Evolutionary conservation across 1,139 yeast species (phyloP), one percentile per base, ranked within the genome.

Genomic region (Candida sp.): DNA sequence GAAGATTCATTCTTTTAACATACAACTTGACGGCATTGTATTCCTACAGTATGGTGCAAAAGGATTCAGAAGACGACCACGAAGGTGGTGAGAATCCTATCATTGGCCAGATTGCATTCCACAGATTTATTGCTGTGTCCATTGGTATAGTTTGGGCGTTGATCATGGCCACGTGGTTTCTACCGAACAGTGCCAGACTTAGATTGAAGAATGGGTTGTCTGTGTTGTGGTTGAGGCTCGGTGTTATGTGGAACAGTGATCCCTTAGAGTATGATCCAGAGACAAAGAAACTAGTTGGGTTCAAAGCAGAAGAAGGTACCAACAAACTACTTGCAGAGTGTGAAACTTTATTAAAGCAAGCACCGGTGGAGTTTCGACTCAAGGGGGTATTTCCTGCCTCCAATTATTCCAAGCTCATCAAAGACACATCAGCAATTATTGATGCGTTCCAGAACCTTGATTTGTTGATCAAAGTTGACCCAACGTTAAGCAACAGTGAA

Each of bases 91-190:
- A 77, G n/a, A 68, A 74, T 48, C 96, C 92, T 2, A 77, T 86
- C 27, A 83, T 89, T 37, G 79, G 75, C n/a, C 91, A 88, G 57
- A 87, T 90, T 65, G 96, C 96, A 0, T 78, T 86, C 62, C 96
- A 90, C 63, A 74, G 97, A 49, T 86, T 88, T 59, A 69, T 86
- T 3, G 84, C 94, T 0, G 96, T 90, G 2, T 75, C 86, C 5
- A 70, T 83, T 32, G 97, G 96, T 25, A 85, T 89, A 2, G 54
- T 86, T 0, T 90, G 96, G 93, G 96, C 96, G 0, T 72, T 90
- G 12, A 63, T 83, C 2, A 81, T 90, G 70, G 85, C 87, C 0
- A 71, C 85, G 30, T 72, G 82, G 1, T 78, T 90, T 49, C 75
- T 89, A 52, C 96, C 96, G 5, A 86, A 85, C 61, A 84, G 90